Evolutionary conservation across 2,329 filamentous ascomycete species (phyloP), one percentile per base, ranked within the genome.

Genomic region (Fusarium xyrophilum): DNA sequence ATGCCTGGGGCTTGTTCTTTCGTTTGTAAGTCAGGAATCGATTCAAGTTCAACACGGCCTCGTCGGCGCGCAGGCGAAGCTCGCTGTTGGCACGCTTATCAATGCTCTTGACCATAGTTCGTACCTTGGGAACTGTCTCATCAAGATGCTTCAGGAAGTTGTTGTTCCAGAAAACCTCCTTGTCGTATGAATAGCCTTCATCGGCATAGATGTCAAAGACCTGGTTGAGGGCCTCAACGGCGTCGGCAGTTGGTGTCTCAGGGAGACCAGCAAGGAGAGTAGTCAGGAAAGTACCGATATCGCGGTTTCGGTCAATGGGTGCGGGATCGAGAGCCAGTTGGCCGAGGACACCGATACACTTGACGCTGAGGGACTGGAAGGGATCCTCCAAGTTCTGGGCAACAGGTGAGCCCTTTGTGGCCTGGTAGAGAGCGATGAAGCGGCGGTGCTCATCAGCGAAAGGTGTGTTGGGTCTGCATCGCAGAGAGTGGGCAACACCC

Each of bases 151-250:
- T 81, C 57, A 89, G 76, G 72, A 91, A 88, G 66, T 81, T 82
- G 65, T 88, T 83, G 69, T 83, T 83, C 85, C 88, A 90, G 76
- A 91, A 91, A 5, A 91, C 88, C 28, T 85, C 82, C 60, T 79
- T 81, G 74, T 91, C 89, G 73, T 85, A 89, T 14, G 82, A 79
- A 56, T 80, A 82, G 15, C 81, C 82, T 75, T 88, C 87, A 73
- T 91, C 86, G 28, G 83, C 85, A 76, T 91, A 91, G 11, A 91
- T 83, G 69, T 91, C 89, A 69, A 90, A 89, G 21, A 91, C 66
- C 76, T 90, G 87, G 77, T 91, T 87, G 43, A 91, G 78, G 19
- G 87, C 86, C 78, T 91, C 89, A 33, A 91, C 83, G 8, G 82
- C 82, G 46, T 90, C 86, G 4, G 87, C 88, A 3, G 83, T 77